Percentiles rank a stretch among this genome's conserved stretches.
Conservation (phyloP, 1,284 basidiomycete genomes). For the Tilletia caries region DNA sequence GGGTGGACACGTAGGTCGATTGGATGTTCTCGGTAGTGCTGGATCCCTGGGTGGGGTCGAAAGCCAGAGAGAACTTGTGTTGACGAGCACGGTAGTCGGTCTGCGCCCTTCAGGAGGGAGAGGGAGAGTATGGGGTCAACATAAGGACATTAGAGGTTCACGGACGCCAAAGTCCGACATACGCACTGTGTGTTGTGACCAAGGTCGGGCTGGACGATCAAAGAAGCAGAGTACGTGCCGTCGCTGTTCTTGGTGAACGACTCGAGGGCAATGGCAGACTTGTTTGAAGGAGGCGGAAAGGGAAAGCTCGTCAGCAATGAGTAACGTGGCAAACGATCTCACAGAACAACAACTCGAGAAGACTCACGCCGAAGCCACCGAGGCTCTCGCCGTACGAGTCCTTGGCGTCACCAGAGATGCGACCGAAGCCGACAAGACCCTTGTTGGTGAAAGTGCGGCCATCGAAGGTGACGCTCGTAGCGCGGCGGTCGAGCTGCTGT, state of each 20-base stretch:
- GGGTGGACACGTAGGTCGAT: constrained; percentile 31
- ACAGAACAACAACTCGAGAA: constrained; percentile 5
- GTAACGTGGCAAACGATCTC: constrained; percentile 24
- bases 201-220: constrained; percentile 5
- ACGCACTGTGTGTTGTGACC: constrained; percentile 12
- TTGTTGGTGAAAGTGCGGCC: constrained; percentile 42
- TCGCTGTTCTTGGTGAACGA: neutral
- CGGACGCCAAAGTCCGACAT: neutral
- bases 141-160: neutral
- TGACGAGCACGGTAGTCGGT: constrained; percentile 10
- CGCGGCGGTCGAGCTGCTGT: neutral
- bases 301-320: neutral
- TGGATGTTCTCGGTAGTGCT: constrained; percentile 4
- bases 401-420: constrained; percentile 36
- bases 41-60: constrained; percentile 1
- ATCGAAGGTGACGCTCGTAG: constrained; percentile 15
- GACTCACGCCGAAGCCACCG: constrained; percentile 46
- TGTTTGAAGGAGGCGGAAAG: neutral
- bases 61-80: neutral
- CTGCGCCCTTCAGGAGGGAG: neutral
- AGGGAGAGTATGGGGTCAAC: neutral
- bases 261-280: constrained; percentile 11
- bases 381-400: constrained; percentile 53
- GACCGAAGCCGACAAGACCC: constrained; percentile 54
- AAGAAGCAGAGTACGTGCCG: neutral